Evolutionary conservation across 2,329 filamentous ascomycete genomes (phyloP).

Genomic region (Myriosclerotinia duriaeana): DNA sequence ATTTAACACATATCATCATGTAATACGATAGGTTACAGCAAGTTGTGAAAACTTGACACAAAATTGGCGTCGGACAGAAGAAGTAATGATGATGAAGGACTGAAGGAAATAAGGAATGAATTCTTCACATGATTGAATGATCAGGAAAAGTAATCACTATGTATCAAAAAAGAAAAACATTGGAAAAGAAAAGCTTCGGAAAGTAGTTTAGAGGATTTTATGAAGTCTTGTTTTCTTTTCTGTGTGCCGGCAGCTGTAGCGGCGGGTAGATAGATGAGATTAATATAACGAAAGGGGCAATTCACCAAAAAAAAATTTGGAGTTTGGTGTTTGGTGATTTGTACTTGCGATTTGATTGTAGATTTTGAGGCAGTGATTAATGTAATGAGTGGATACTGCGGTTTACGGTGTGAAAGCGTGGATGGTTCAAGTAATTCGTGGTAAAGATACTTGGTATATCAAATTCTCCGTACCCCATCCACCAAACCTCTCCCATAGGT

Average conservation of each 20-base stretch:
- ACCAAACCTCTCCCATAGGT: too few species aligned
- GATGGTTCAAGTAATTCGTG: too few species aligned
- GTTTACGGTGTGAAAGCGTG: too few species aligned
- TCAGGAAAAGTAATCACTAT: background rate
- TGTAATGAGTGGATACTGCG: too few species aligned
- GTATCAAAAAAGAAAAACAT: background rate
- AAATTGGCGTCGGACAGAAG: background rate
- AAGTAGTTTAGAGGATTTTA: background rate
- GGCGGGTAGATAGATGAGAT: background rate
- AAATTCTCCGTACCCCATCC: too few species aligned
- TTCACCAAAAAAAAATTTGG: too few species aligned
- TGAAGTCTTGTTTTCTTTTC: background rate
- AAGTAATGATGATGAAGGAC: too few species aligned
- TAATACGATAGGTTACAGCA: background rate
- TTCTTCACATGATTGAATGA: background rate
- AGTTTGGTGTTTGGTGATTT: background rate
- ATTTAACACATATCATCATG: background rate
- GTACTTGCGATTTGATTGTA: background rate
- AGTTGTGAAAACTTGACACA: background rate
- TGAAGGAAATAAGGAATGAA: background rate
- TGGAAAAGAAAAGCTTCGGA: background rate
- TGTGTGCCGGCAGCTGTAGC: background rate
- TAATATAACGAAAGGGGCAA: background rate
- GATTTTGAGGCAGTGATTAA: background rate
- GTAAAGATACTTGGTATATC: too few species aligned